Base-by-base conservation (phyloP, 1,284 basidiomycete genomes). In the Tilletia indica region DNA sequence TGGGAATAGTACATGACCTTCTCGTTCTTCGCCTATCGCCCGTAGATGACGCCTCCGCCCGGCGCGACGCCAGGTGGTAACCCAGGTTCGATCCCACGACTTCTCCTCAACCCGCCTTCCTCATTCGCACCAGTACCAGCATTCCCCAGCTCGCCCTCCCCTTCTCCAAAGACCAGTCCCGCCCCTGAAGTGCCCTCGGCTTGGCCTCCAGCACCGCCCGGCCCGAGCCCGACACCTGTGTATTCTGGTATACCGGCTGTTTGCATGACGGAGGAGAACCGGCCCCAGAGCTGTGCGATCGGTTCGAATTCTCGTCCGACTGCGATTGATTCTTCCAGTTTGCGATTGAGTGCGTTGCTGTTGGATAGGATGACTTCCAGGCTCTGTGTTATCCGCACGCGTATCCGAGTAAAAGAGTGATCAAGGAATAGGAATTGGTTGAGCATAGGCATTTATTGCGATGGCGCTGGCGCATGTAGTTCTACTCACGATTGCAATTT, bases 241-340 rank as follows among this genome's bases (percentile, higher is more conserved):
- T 67, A 48, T 21, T 76, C 71, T 0, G 77, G 75, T 4, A 82
- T 73, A 6, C 82, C 82, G 11, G 73, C 70, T 4, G 75, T 72
- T 81, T 72, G 87, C 90, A 93, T 93, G 75, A 94, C 87, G 71
- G 90, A 86, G 77, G 92, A 90, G 79, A 94, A 93, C 72, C 88
- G 89, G 67, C 90, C 88, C 94, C 94, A 97, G 31, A 97, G 87
- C 2, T 89, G 87, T 0, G 93, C 92, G 67, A 97, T 94, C 0
- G 92, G 94, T 70, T 91, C 90, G 83, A 97, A 96, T 86, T 97
- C 95, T 74, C 90, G 91, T 4, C 94, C 94, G 87, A 97, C 95
- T 9, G 91, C 91, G 48, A 93, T 87, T 0, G 93, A 92, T 83
- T 97, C 93, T 85, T 97, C 94, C 3, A 97, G 87, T 80, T 93